Conservation (phyloP, 2,329 filamentous ascomycete genomes). For the Colletotrichum gigasporum region DNA sequence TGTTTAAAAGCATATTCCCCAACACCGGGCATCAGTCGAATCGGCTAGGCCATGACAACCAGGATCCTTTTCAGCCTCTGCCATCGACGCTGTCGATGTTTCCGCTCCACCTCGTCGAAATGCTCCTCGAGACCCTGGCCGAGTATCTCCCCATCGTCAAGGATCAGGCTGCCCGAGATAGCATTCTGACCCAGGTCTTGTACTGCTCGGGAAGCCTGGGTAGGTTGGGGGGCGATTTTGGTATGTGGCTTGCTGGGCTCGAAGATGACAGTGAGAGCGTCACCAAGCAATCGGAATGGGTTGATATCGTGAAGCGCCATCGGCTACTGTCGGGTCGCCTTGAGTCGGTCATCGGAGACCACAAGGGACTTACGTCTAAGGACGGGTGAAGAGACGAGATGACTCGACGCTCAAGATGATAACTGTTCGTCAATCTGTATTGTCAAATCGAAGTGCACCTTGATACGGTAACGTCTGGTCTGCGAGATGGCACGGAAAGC, state of each 20-base stretch:
- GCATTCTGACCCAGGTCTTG: slow-evolving; percentile 88
- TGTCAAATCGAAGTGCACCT: too few relatives aligned
- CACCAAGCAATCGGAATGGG: slow-evolving; percentile 71
- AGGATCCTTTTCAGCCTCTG: slow-evolving; percentile 64
- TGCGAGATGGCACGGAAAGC: too few relatives aligned
- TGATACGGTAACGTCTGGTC: too few relatives aligned
- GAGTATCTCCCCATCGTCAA: slow-evolving; percentile 83
- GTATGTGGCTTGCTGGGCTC: slow-evolving; percentile 80
- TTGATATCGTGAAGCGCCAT: slow-evolving; percentile 88
- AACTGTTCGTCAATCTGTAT: background rate
- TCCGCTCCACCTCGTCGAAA: slow-evolving; percentile 81
- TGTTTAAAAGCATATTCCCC: slow-evolving; percentile 91
- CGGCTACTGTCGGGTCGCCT: slow-evolving; percentile 82
- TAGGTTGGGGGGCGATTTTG: slow-evolving; percentile 90
- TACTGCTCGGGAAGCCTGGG: slow-evolving; percentile 94
- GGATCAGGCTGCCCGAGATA: slow-evolving; percentile 84
- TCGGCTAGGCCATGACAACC: slow-evolving; percentile 22
- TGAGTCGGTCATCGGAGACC: slow-evolving; percentile 72
- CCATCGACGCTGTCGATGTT: slow-evolving; percentile 86
- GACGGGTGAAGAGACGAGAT: slow-evolving; percentile 24
- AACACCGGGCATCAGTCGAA: slow-evolving; percentile 48
- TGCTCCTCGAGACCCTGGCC: slow-evolving; percentile 80
- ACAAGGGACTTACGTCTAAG: slow-evolving; percentile 41
- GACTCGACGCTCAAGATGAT: background rate
- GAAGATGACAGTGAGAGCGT: slow-evolving; percentile 33